These are phyloP conservation scores for Schwanniomyces vanrijiae DNA, from an alignment of 805 yeast genomes.

Conservation along the genomic window DNA sequence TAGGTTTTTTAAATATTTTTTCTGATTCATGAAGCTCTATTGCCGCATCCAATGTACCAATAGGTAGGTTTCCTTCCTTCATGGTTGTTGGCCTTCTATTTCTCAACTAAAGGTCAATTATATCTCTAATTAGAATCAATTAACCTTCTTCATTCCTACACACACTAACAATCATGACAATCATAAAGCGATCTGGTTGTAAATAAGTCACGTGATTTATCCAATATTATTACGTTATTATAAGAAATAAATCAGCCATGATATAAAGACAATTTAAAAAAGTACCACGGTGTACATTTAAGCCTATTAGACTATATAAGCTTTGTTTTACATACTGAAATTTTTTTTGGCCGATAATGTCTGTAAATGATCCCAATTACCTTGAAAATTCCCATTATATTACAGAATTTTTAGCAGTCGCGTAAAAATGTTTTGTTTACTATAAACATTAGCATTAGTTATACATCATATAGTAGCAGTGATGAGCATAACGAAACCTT, in stretches of 20 bases:
- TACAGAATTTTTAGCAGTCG: background rate
- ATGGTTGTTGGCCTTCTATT: background rate
- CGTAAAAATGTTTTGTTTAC: background rate
- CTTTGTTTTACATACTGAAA: no score
- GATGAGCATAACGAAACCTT: slow-evolving; percentile 8
- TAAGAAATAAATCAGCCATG: background rate
- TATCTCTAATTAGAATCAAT: background rate
- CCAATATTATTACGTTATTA: no score
- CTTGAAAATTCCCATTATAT: background rate
- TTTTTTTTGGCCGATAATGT: no score
- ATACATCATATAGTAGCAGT: background rate
- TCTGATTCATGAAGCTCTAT: background rate
- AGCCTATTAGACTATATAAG: no score
- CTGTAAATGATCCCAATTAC: no score
- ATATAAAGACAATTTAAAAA: no score
- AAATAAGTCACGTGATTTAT: background rate
- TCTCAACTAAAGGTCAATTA: background rate
- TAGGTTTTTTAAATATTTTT: slow-evolving; percentile 7
- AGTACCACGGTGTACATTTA: no score
- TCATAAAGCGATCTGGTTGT: background rate
- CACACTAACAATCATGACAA: no score
- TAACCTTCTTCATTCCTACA: background rate
- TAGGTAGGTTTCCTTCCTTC: background rate
- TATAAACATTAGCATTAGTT: background rate
- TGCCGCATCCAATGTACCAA: background rate